Evolutionary conservation across 768 basidiomycete genomes (phyloP).

Genomic region (Mrakia gelida): DNA sequence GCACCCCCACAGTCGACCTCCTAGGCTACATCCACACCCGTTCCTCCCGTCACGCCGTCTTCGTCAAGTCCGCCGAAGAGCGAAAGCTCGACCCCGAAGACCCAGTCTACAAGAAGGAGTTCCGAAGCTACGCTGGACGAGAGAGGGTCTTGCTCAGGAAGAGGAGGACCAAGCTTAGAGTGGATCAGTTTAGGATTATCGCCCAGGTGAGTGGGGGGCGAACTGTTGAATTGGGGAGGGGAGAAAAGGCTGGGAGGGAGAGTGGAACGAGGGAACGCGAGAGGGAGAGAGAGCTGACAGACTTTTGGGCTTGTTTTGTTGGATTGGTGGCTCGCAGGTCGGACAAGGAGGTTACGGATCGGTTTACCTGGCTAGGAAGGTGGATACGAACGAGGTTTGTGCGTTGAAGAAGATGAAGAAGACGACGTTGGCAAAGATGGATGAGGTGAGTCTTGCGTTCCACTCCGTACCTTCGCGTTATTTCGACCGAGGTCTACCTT

Average conservation of each 20-base stretch:
- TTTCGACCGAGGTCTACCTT: background rate
- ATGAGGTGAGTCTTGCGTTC: constrained; percentile 59
- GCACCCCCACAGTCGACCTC: constrained; percentile 55
- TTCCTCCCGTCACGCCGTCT: constrained; percentile 69
- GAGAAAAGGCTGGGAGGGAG: background rate
- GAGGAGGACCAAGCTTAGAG: constrained; percentile 82
- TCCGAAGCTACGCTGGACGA: constrained; percentile 86
- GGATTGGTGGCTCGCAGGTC: constrained; percentile 48
- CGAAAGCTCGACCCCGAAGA: constrained; percentile 49
- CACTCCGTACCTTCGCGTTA: background rate
- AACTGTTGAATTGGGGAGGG: background rate
- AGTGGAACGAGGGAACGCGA: background rate
- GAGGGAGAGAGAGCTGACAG: background rate
- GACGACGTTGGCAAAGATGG: constrained; percentile 92
- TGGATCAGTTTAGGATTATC: constrained; percentile 97
- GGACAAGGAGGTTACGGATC: constrained; percentile 99
- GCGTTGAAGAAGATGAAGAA: constrained; percentile 98
- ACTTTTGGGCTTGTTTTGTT: background rate
- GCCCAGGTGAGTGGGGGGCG: constrained; percentile 55
- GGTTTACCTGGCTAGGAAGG: constrained; percentile 90
- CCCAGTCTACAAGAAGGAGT: constrained; percentile 57
- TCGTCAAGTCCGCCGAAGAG: constrained; percentile 56
- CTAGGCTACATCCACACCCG: constrained; percentile 83
- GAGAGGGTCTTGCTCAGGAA: constrained; percentile 89
- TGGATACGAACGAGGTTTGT: constrained; percentile 92